Evolutionary conservation across 1,284 basidiomycete species (phyloP).

Genomic region (Phellinidium pouzarii): DNA sequence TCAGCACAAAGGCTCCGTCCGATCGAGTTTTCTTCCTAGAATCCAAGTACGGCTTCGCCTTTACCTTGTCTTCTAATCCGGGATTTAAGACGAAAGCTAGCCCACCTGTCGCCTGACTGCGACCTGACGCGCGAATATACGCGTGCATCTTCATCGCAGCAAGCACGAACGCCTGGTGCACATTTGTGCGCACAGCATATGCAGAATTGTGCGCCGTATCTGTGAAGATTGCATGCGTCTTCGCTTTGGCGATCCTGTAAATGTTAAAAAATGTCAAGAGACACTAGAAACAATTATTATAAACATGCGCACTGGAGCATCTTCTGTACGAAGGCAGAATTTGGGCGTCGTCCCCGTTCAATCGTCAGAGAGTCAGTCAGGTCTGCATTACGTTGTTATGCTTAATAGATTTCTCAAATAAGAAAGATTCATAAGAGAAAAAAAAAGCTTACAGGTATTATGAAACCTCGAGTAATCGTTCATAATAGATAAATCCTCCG

Average conservation of each 20-base stretch:
- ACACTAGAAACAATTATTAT: not conserved
- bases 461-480: conserved; percentile 67
- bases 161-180: conserved; percentile 84
- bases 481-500: conserved; percentile 66
- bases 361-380: conserved; percentile 61
- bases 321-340: conserved; percentile 53
- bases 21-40: not conserved
- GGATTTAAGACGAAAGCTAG: conserved; percentile 38
- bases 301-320: conserved; percentile 50
- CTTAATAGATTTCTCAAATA: not conserved
- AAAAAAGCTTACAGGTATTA: conserved; percentile 43
- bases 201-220: conserved; percentile 70
- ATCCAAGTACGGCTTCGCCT: not conserved
- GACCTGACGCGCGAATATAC: conserved; percentile 65
- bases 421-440: not conserved
- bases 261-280: not conserved
- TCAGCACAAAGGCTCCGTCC: not conserved
- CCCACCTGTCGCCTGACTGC: conserved; percentile 34
- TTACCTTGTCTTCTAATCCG: not conserved
- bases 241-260: conserved; percentile 56
- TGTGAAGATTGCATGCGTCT: conserved; percentile 68
- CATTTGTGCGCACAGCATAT: conserved; percentile 65
- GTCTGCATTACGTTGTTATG: conserved; percentile 31
- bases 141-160: conserved; percentile 85
- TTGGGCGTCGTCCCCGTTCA: conserved; percentile 49